phyloP scores from a whole-genome alignment of 257 asterid genomes.

The Capsicum baccatum region DNA sequence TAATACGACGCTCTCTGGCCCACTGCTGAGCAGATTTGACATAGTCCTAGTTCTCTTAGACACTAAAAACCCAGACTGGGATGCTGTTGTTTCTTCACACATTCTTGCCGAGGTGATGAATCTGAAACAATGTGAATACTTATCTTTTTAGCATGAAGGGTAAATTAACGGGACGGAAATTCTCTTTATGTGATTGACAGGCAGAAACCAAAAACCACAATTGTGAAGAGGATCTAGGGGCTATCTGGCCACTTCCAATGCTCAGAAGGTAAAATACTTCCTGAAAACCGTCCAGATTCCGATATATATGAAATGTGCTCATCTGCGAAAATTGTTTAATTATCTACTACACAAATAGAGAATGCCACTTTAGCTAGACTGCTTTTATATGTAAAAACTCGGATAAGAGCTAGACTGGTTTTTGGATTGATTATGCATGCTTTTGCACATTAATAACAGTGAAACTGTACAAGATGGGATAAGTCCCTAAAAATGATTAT shows the following conservation, averaged over 20 bases:
- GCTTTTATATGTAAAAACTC: slow-evolving; percentile 19
- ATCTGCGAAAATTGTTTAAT: slow-evolving; percentile 2
- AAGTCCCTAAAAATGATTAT: slow-evolving; percentile 4
- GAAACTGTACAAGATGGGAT: slow-evolving; percentile 18
- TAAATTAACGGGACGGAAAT: slow-evolving; percentile 31
- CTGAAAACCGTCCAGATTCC: slow-evolving; percentile 16
- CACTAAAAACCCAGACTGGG: slow-evolving; percentile 97
- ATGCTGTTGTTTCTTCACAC: slow-evolving; percentile 95
- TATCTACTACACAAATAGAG: background rate
- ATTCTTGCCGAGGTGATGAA: slow-evolving; percentile 82
- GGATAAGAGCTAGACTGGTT: background rate
- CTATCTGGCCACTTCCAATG: slow-evolving; percentile 84
- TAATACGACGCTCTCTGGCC: slow-evolving; percentile 97
- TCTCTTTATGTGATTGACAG: slow-evolving; percentile 48
- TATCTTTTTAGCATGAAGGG: slow-evolving; percentile 31
- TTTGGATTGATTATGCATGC: background rate
- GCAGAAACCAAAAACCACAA: slow-evolving; percentile 52
- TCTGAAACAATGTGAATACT: slow-evolving; percentile 31
- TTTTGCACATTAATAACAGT: background rate
- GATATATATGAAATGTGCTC: slow-evolving; percentile 18
- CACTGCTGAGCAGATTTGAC: slow-evolving; percentile 93
- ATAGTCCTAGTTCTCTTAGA: slow-evolving; percentile 93
- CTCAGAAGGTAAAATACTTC: slow-evolving; percentile 66
- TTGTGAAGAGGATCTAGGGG: slow-evolving; percentile 55
- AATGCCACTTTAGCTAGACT: slow-evolving; percentile 7